phyloP scores from a whole-genome alignment of 1,284 basidiomycete genomes.

The Leccinum griseonigrum region DNA sequence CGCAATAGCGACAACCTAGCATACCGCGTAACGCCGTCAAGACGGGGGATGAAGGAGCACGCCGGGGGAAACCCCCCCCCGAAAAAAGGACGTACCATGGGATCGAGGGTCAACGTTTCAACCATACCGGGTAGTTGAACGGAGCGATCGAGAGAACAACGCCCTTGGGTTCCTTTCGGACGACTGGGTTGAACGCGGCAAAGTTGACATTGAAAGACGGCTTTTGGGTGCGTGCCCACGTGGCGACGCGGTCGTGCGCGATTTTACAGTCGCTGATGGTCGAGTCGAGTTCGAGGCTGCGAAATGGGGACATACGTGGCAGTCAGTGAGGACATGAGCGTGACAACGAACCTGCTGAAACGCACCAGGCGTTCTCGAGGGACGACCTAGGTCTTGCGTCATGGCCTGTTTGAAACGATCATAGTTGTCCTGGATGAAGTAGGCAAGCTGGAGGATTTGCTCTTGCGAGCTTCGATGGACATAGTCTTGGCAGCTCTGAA shows the following conservation, averaged over 20 bases:
- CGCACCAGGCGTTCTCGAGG: conserved; percentile 60
- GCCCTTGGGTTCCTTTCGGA: conserved; percentile 78
- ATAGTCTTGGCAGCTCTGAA: conserved; percentile 61
- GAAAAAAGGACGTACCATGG: conserved; percentile 46
- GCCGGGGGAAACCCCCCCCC: too few relatives aligned
- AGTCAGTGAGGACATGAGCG: too few relatives aligned
- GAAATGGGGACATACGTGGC: neutral
- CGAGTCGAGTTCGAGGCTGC: conserved; percentile 51
- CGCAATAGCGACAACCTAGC: conserved; percentile 68
- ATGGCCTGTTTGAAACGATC: conserved; percentile 57
- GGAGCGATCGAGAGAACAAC: conserved; percentile 65
- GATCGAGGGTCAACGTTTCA: conserved; percentile 39
- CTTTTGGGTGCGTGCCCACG: conserved; percentile 73
- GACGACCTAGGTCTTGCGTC: conserved; percentile 55
- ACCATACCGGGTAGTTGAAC: conserved; percentile 61
- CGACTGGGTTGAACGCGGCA: conserved; percentile 55
- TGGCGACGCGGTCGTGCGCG: conserved; percentile 66
- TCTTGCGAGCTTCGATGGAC: conserved; percentile 59
- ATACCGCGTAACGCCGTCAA: neutral
- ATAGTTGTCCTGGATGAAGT: conserved; percentile 65
- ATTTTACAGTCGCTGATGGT: conserved; percentile 60
- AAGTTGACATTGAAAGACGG: conserved; percentile 57
- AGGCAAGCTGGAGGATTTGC: conserved; percentile 63
- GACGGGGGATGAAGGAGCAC: neutral
- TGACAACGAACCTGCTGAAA: conserved; percentile 3